A percentile compares a stretch with the other conserved stretches of the same genome.
Conservation (phyloP, 208 protist genomes). For the Acanthamoeba castellanii region DNA sequence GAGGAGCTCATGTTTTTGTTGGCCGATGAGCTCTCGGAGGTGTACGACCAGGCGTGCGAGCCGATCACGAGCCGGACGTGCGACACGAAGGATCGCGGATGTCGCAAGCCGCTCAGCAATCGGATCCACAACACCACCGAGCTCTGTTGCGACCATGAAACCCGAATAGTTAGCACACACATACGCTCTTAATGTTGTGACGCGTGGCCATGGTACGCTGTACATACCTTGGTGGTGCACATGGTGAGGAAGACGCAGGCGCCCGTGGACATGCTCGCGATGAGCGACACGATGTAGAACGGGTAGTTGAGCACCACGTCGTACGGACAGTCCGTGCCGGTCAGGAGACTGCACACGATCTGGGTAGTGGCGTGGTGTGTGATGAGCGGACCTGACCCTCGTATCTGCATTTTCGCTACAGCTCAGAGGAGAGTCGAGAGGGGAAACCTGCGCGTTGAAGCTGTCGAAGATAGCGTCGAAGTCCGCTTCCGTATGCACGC, state of each 20-base stretch:
- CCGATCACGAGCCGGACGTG: not conserved
- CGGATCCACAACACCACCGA: not conserved
- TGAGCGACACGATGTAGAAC: constrained; percentile 5
- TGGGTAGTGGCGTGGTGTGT: not conserved
- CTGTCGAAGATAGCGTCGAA: not conserved
- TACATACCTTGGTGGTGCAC: constrained; percentile 41
- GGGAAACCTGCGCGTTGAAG: not conserved
- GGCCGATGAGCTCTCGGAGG: not conserved
- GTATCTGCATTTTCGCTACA: not conserved
- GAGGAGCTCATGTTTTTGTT: not conserved
- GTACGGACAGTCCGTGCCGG: not conserved
- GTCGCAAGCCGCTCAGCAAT: not conserved
- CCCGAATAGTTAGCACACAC: not conserved
- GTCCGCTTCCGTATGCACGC: not conserved
- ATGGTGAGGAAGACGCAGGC: constrained; percentile 50
- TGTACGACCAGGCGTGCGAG: not conserved
- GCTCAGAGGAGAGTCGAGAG: not conserved
- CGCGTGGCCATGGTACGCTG: not conserved
- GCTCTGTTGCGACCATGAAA: not conserved
- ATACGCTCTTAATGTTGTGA: not conserved
- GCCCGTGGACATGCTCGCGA: not conserved
- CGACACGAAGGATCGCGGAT: not conserved
- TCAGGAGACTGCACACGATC: not conserved
- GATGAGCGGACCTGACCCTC: not conserved
- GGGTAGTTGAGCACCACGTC: constrained; percentile 23